These are phyloP conservation scores for Trypanosoma platydactyli DNA, from an alignment of 208 protist genomes.

Conservation along the genomic window DNA sequence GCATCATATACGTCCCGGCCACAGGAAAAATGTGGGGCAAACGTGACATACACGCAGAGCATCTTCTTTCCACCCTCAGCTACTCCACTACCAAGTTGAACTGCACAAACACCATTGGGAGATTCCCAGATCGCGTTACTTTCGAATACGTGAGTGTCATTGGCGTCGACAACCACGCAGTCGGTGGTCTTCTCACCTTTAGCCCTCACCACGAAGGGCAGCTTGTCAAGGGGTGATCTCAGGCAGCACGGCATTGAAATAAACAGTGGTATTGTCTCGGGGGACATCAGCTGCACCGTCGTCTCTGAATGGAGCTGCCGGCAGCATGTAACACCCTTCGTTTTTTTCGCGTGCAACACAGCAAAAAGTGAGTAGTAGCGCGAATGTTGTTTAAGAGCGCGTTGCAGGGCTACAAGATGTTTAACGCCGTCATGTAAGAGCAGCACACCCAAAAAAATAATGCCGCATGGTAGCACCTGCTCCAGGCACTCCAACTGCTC, in stretches of 20 bases:
- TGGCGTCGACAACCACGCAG: slow-evolving; percentile 10
- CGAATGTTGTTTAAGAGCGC: slow-evolving; percentile 7
- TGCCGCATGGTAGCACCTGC: slow-evolving; percentile 56
- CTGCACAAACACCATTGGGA: slow-evolving; percentile 11
- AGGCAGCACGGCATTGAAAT: slow-evolving; percentile 26
- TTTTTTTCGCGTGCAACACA: neutral
- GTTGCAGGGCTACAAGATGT: neutral
- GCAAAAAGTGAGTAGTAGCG: neutral
- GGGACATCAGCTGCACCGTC: neutral
- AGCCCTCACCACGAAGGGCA: slow-evolving; percentile 17
- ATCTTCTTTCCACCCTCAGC: neutral
- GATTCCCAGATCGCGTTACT: slow-evolving; percentile 8
- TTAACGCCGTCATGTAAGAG: neutral
- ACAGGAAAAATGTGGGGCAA: slow-evolving; percentile 18
- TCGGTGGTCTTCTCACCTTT: neutral
- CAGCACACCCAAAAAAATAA: slow-evolving; percentile 54
- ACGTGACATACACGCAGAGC: slow-evolving; percentile 24
- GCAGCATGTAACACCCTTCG: neutral
- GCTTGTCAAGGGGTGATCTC: slow-evolving; percentile 9
- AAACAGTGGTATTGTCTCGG: slow-evolving; percentile 10
- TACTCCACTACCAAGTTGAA: slow-evolving; percentile 14
- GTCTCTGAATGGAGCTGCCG: slow-evolving; percentile 15
- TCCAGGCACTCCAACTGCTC: slow-evolving; percentile 80
- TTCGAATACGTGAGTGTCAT: neutral
- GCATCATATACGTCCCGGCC: slow-evolving; percentile 20